phyloP scores from a whole-genome alignment of 495 filamentous ascomycete genomes.

The Clohesyomyces aquaticus region DNA sequence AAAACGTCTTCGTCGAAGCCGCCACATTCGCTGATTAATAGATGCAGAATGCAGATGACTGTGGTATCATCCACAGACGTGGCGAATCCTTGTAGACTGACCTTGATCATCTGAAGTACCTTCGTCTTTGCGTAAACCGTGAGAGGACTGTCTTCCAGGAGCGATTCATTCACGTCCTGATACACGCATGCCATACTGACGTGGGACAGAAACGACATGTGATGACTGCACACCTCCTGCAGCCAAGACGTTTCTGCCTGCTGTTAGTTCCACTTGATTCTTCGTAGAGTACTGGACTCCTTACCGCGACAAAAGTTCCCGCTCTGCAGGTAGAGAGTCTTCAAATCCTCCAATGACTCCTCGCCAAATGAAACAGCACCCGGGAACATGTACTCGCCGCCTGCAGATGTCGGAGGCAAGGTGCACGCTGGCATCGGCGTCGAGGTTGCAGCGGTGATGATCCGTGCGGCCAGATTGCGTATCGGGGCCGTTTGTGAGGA shows the following conservation, averaged over 20 bases:
- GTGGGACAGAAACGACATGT: slow-evolving; percentile 35
- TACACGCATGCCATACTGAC: slow-evolving; percentile 35
- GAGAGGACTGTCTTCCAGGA: slow-evolving; percentile 29
- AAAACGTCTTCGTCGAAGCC: slow-evolving; percentile 33
- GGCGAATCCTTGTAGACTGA: slow-evolving; percentile 22
- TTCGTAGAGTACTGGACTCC: background rate
- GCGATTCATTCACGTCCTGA: slow-evolving; percentile 26
- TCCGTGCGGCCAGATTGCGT: slow-evolving; percentile 27
- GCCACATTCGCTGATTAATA: slow-evolving; percentile 34
- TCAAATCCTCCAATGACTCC: slow-evolving; percentile 31
- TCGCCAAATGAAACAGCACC: background rate
- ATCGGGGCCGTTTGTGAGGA: slow-evolving; percentile 22
- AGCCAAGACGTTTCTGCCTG: slow-evolving; percentile 26
- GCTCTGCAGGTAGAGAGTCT: slow-evolving; percentile 18
- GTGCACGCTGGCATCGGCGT: slow-evolving; percentile 18
- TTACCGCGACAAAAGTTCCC: slow-evolving; percentile 15
- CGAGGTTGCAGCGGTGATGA: slow-evolving; percentile 26
- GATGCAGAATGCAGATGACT: slow-evolving; percentile 34
- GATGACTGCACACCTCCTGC: slow-evolving; percentile 26
- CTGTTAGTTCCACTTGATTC: background rate
- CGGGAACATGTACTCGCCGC: slow-evolving; percentile 26
- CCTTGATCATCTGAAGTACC: slow-evolving; percentile 30
- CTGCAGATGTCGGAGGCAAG: slow-evolving; percentile 16
- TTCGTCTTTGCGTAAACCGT: slow-evolving; percentile 38
- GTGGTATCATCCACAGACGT: slow-evolving; percentile 32